These are phyloP conservation scores for Rhizoclosmatium sp. DNA, from an alignment of 192 early-diverging fungal species.

Conservation along the genomic window DNA sequence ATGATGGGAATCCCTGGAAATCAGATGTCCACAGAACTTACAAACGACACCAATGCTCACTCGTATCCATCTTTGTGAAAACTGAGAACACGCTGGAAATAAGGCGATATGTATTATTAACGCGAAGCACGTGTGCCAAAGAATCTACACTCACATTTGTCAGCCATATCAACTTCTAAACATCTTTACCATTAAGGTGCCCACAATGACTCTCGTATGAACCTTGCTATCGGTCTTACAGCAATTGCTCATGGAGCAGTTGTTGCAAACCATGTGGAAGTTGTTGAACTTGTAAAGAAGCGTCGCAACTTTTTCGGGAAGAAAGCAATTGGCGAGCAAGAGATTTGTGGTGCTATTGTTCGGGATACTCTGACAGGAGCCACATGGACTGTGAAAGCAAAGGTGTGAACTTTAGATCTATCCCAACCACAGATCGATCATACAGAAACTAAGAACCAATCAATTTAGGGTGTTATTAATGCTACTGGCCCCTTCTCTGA, in stretches of 20 bases:
- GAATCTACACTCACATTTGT: too few species aligned
- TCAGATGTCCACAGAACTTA: too few species aligned
- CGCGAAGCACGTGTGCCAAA: too few species aligned
- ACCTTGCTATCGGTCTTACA: constrained; percentile 90
- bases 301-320: constrained; percentile 44
- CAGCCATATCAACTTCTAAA: neutral
- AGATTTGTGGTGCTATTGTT: constrained; percentile 81
- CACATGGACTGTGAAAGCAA: constrained; percentile 84
- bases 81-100: neutral
- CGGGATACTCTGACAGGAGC: constrained; percentile 87
- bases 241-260: constrained; percentile 90
- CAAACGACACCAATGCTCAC: too few species aligned
- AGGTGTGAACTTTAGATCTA: constrained; percentile 34
- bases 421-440: neutral
- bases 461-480: constrained; percentile 82
- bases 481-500: constrained; percentile 88
- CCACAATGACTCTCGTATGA: constrained; percentile 98
- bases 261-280: constrained; percentile 94
- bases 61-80: too few species aligned
- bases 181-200: constrained; percentile 61
- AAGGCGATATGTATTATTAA: neutral
- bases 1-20: too few species aligned
- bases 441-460: neutral
- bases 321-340: constrained; percentile 57
- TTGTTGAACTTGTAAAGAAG: constrained; percentile 80